Conservation (phyloP, 1,284 basidiomycete genomes). For the Austroboletus rostrupii region DNA sequence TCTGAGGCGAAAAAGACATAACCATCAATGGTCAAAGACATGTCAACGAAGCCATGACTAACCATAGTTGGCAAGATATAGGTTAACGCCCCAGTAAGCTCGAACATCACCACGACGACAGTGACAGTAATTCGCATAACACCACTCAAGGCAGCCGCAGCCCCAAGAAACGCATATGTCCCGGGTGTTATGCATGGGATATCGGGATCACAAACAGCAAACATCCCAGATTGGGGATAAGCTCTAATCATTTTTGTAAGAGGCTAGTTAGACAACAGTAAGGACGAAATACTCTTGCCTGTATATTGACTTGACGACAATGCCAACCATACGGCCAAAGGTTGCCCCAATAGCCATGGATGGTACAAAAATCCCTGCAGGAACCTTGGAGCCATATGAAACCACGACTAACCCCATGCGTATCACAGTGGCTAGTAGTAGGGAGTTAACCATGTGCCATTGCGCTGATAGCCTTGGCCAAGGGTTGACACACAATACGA, state of each 20-base stretch:
- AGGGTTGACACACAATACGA: conserved; percentile 12
- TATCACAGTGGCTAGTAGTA: conserved; percentile 88
- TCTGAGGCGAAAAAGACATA: conserved; percentile 45
- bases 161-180: conserved; percentile 93
- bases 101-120: conserved; percentile 97
- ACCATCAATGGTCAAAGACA: background rate
- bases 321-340: conserved; percentile 94
- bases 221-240: conserved; percentile 80
- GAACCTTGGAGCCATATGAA: conserved; percentile 95
- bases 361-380: conserved; percentile 95
- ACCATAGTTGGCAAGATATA: conserved; percentile 99
- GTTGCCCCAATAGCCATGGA: conserved; percentile 97
- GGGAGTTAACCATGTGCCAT: conserved; percentile 93
- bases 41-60: conserved; percentile 19
- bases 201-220: conserved; percentile 87
- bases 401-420: conserved; percentile 85
- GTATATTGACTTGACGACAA: conserved; percentile 90
- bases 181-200: conserved; percentile 97
- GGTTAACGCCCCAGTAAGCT: conserved; percentile 96
- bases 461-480: conserved; percentile 73
- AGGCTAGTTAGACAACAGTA: background rate
- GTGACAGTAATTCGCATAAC: conserved; percentile 97
- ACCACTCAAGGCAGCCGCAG: conserved; percentile 92
- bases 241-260: conserved; percentile 46
- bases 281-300: conserved; percentile 45